These are phyloP conservation scores for Cantharellus anzutake DNA, from an alignment of 768 basidiomycete species.

Conservation along the genomic window DNA sequence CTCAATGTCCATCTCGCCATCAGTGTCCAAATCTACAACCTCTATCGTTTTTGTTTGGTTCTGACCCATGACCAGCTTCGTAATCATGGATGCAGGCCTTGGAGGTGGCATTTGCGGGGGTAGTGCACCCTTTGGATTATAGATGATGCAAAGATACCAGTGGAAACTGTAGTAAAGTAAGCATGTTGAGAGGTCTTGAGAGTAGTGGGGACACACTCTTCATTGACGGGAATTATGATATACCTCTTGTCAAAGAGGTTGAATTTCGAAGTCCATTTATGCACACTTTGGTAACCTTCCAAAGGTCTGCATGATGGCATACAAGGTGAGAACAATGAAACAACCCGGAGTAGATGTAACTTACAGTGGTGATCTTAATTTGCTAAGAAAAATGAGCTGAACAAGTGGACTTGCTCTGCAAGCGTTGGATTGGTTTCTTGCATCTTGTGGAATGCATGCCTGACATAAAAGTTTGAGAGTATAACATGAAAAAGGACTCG, in stretches of 20 bases:
- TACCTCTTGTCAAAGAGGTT: constrained; percentile 84
- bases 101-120: constrained; percentile 16
- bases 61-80: not conserved
- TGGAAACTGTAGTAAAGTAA: constrained; percentile 40
- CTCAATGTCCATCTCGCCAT: not conserved
- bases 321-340: not conserved
- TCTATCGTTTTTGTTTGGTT: not conserved
- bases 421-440: constrained; percentile 35
- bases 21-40: not conserved
- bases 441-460: constrained; percentile 49
- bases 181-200: not conserved
- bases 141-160: constrained; percentile 94
- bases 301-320: constrained; percentile 19
- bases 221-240: constrained; percentile 90
- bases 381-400: constrained; percentile 97
- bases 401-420: constrained; percentile 64
- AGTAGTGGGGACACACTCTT: constrained; percentile 39
- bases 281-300: constrained; percentile 64
- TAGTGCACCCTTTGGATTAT: constrained; percentile 48
- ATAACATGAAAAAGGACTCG: not conserved
- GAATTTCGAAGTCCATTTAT: constrained; percentile 84
- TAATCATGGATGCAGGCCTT: not conserved
- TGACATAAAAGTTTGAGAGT: constrained; percentile 15
- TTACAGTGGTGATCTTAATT: constrained; percentile 24
- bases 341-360: not conserved